A percentile compares a stretch with the other conserved stretches of the same genome.
Evolutionary conservation across 805 yeast species (phyloP).

Genomic region (Lipomyces kockii): DNA sequence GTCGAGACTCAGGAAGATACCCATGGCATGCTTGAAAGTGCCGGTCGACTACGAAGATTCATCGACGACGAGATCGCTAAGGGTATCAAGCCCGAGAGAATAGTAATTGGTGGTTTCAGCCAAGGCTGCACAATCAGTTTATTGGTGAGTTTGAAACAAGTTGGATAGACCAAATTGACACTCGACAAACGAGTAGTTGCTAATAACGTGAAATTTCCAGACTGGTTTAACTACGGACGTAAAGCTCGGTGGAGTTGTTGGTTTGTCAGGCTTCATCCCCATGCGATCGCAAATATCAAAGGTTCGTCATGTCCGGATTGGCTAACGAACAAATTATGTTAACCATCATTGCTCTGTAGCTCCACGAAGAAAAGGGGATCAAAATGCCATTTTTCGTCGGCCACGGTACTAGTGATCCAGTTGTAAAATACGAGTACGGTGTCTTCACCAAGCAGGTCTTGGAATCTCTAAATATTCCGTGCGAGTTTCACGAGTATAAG

Average conservation of each 20-base stretch:
- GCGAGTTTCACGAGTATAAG: constrained; percentile 58
- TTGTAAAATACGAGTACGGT: constrained; percentile 56
- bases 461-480: constrained; percentile 53
- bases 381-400: constrained; percentile 83
- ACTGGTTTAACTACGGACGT: constrained; percentile 56
- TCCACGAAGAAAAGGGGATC: constrained; percentile 50
- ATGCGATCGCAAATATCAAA: constrained; percentile 35
- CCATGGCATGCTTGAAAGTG: constrained; percentile 47
- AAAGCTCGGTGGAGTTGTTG: constrained; percentile 78
- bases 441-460: constrained; percentile 52
- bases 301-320: constrained; percentile 26
- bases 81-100: constrained; percentile 53
- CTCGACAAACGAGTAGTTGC: neutral
- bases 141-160: constrained; percentile 46
- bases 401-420: constrained; percentile 80
- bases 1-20: constrained; percentile 45
- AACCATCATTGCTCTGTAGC: constrained; percentile 9
- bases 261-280: constrained; percentile 75
- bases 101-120: constrained; percentile 92
- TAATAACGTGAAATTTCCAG: constrained; percentile 16
- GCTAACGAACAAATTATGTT: neutral
- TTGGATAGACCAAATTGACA: neutral
- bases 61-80: constrained; percentile 43
- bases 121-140: constrained; percentile 89
- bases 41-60: constrained; percentile 41